phyloP scores from a whole-genome alignment of 106 monocot species.

The Acorus calamus region DNA sequence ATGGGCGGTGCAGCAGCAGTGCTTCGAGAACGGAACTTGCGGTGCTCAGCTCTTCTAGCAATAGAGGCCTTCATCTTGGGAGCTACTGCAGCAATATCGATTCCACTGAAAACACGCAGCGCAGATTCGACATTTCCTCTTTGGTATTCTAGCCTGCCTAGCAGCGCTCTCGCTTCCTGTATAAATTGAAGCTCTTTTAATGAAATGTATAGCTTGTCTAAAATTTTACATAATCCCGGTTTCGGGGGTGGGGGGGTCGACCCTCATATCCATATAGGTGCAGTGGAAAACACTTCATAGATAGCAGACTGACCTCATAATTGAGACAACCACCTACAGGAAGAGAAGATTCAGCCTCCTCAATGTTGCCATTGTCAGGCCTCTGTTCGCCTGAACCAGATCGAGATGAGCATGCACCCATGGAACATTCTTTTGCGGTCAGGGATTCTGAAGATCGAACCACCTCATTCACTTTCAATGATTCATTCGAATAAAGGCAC shows the following conservation, averaged over 20 bases:
- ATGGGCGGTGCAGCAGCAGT: background rate
- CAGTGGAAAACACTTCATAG: background rate
- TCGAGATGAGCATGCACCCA: slow-evolving; percentile 16
- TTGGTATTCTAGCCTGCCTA: slow-evolving; percentile 10
- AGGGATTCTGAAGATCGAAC: slow-evolving; percentile 18
- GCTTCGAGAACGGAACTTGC: background rate
- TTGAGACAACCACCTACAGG: slow-evolving; percentile 8
- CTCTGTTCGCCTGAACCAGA: slow-evolving; percentile 14
- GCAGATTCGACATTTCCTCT: slow-evolving; percentile 9
- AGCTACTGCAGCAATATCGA: slow-evolving; percentile 3
- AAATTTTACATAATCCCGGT: background rate
- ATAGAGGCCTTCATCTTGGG: slow-evolving; percentile 4
- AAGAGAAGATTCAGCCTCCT: slow-evolving; percentile 12
- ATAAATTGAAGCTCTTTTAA: no score
- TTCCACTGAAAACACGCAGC: slow-evolving; percentile 13
- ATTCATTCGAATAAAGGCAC: slow-evolving; percentile 50
- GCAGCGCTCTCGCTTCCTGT: slow-evolving; percentile 14
- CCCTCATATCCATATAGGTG: no score
- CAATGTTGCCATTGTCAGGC: slow-evolving; percentile 4
- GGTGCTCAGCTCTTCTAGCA: background rate
- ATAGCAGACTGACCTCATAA: background rate
- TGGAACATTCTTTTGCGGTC: slow-evolving; percentile 11
- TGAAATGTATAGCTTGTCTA: background rate
- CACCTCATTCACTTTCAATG: slow-evolving; percentile 30
- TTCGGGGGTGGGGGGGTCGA: no score